Evolutionary conservation across 2,329 filamentous ascomycete species (phyloP).

Genomic region (Neofusicoccum laricinum): DNA sequence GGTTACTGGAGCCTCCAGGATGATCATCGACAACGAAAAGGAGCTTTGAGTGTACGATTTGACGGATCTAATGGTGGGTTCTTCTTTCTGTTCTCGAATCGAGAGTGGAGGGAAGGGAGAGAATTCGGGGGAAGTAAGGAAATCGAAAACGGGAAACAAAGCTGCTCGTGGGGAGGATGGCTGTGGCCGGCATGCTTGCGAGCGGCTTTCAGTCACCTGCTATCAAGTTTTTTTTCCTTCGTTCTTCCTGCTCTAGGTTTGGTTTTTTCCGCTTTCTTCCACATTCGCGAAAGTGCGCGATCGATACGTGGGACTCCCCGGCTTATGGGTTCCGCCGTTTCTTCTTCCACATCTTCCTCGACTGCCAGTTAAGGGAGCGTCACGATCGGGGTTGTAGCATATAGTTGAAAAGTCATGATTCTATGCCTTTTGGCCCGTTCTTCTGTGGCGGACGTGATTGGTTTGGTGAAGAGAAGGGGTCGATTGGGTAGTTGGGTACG

Average conservation of each 20-base stretch:
- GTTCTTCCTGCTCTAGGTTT: background rate
- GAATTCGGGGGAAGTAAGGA: background rate
- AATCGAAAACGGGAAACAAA: background rate
- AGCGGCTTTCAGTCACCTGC: background rate
- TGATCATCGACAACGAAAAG: background rate
- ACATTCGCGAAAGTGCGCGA: background rate
- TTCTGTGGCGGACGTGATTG: background rate
- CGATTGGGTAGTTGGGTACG: no score
- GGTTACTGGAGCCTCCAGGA: conserved; percentile 4
- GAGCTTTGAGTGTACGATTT: conserved; percentile 10
- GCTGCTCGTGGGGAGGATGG: background rate
- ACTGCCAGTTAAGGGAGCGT: background rate
- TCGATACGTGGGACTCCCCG: background rate
- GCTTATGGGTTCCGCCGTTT: background rate
- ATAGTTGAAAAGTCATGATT: conserved; percentile 3
- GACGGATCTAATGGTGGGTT: conserved; percentile 12
- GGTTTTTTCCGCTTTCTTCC: background rate
- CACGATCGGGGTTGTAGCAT: background rate
- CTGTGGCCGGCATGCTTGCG: background rate
- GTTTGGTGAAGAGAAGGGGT: background rate
- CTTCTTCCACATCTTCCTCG: background rate
- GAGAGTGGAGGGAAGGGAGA: background rate
- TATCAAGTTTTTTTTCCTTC: background rate
- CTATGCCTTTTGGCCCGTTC: background rate
- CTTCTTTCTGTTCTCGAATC: background rate